Percentiles rank a stretch among this genome's conserved stretches.
Evolutionary conservation across 495 filamentous ascomycete genomes (phyloP).

Genomic region (Xylaria castorea): DNA sequence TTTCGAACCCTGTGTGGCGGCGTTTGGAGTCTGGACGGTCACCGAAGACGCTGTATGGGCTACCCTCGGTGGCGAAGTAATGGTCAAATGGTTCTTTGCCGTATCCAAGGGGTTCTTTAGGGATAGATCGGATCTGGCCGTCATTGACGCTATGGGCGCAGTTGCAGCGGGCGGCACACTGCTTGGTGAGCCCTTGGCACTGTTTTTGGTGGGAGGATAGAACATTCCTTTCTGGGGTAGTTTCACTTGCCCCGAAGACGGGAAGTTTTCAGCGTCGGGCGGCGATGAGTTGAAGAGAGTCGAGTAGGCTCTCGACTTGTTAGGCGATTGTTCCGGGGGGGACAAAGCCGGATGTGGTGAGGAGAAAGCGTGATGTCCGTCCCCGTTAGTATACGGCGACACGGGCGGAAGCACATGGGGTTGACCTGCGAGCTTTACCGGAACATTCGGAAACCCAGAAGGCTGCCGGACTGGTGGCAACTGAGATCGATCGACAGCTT

Average conservation of each 20-base stretch:
- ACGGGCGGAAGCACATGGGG: constrained; percentile 30
- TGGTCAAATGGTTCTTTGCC: constrained; percentile 32
- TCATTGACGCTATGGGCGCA: constrained; percentile 28
- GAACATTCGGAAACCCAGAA: constrained; percentile 23
- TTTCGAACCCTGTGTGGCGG: constrained; percentile 25
- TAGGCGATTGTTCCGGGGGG: constrained; percentile 48
- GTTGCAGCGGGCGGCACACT: constrained; percentile 35
- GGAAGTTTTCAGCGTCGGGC: constrained; percentile 27
- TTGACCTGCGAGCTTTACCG: constrained; percentile 38
- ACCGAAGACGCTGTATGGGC: constrained; percentile 31
- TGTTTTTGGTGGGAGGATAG: constrained; percentile 35
- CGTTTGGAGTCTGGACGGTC: constrained; percentile 29
- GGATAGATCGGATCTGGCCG: constrained; percentile 34
- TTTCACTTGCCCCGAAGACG: constrained; percentile 28
- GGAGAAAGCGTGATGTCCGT: constrained; percentile 48
- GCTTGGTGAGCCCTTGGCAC: constrained; percentile 37
- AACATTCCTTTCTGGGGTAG: constrained; percentile 41
- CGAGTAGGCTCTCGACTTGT: constrained; percentile 50
- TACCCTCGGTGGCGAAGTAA: constrained; percentile 32
- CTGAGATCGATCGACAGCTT: constrained; percentile 26
- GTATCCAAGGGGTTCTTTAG: constrained; percentile 37
- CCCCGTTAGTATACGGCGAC: constrained; percentile 38
- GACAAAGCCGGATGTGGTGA: constrained; percentile 52
- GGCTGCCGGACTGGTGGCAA: constrained; percentile 22
- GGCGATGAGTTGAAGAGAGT: constrained; percentile 45